Conservation (phyloP, 805 yeast genomes). For the Pichia kluyveri region DNA sequence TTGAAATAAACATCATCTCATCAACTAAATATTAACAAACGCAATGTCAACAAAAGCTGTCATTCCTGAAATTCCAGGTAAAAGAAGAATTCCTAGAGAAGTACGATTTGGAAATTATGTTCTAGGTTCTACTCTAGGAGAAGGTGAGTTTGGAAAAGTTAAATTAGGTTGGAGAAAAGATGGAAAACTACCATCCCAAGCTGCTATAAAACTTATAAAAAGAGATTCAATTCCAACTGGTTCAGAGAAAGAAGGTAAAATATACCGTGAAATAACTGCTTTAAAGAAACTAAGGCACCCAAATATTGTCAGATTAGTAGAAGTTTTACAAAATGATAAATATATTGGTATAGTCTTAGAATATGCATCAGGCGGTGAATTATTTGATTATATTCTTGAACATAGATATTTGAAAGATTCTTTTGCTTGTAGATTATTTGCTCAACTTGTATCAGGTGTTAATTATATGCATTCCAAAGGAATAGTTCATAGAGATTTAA, state of each 20-base stretch:
- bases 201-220: constrained; percentile 87
- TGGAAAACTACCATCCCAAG: constrained; percentile 70
- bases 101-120: constrained; percentile 85
- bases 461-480: constrained; percentile 81
- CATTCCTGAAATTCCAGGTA: neutral
- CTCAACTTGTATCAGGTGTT: constrained; percentile 91
- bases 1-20: neutral
- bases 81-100: constrained; percentile 37
- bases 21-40: neutral
- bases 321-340: constrained; percentile 86
- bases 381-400: constrained; percentile 83
- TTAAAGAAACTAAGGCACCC: constrained; percentile 83
- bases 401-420: constrained; percentile 83
- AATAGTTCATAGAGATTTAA: constrained; percentile 68
- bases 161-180: constrained; percentile 93
- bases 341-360: constrained; percentile 95
- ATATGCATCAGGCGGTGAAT: constrained; percentile 95
- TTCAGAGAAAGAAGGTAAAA: constrained; percentile 78
- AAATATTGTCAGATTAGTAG: constrained; percentile 83
- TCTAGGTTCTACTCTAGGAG: constrained; percentile 89
- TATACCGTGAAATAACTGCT: constrained; percentile 89
- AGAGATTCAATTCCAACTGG: constrained; percentile 84
- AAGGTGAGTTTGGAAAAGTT: constrained; percentile 97
- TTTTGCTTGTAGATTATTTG: constrained; percentile 78
- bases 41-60: no score